A percentile compares a stretch with the other conserved stretches of the same genome.
phyloP scores from a whole-genome alignment of 352 stramenopile species.

The Globisporangium cystogenes region DNA sequence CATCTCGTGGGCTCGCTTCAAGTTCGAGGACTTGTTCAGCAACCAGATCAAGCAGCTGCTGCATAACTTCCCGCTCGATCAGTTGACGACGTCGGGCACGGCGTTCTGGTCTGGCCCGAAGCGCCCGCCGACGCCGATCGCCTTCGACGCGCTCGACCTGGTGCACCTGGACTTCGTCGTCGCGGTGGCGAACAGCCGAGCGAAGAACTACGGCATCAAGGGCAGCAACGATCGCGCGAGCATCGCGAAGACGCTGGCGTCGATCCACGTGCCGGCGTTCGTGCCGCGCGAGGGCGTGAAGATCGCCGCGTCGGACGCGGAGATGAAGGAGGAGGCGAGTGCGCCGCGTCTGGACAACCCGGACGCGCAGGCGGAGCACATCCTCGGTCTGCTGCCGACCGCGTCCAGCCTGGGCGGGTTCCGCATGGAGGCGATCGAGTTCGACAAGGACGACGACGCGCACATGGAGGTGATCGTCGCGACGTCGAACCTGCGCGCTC shows the following conservation, averaged over 20 bases:
- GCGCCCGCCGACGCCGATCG: constrained; percentile 91
- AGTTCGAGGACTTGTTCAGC: constrained; percentile 98
- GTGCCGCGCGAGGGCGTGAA: constrained; percentile 93
- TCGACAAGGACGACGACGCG: constrained; percentile 98
- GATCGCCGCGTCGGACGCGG: constrained; percentile 97
- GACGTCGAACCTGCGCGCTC: constrained; percentile 95
- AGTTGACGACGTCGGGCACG: constrained; percentile 94
- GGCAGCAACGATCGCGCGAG: constrained; percentile 39
- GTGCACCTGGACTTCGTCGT: constrained; percentile 96
- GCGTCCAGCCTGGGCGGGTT: constrained; percentile 81
- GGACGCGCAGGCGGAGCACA: constrained; percentile 63
- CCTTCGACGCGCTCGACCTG: constrained; percentile 89
- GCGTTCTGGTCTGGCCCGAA: constrained; percentile 99
- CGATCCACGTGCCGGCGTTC: constrained; percentile 93
- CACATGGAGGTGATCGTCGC: constrained; percentile 98
- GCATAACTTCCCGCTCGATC: constrained; percentile 98
- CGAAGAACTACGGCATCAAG: constrained; percentile 93
- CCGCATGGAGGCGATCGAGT: constrained; percentile 93
- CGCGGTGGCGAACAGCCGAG: constrained; percentile 93
- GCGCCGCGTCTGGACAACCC: constrained; percentile 50
- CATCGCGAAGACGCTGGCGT: constrained; percentile 74
- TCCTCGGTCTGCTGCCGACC: constrained; percentile 84
- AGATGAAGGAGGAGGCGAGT: constrained; percentile 87
- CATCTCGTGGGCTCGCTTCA: constrained; percentile 95
- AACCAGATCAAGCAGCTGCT: constrained; percentile 98